Conservation (phyloP, 371 early-diverging fungal species). For the Rhizopus stolonifer region DNA sequence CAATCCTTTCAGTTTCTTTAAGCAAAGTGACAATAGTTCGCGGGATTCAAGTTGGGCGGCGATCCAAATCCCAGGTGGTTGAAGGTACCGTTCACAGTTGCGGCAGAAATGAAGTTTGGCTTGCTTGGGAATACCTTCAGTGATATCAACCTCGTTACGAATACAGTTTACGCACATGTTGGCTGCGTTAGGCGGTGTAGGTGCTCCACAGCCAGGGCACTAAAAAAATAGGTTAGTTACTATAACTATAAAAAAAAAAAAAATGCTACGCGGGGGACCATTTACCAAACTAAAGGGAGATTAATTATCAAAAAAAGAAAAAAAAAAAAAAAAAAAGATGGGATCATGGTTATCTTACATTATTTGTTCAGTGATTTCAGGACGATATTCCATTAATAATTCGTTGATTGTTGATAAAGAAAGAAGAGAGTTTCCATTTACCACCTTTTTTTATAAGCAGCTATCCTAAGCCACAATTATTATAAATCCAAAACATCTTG, state of each 20-base stretch:
- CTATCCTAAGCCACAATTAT: background rate
- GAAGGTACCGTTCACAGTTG: slow-evolving; percentile 96
- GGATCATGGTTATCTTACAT: slow-evolving; percentile 34
- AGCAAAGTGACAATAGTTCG: slow-evolving; percentile 92
- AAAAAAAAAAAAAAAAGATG: background rate
- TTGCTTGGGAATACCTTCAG: slow-evolving; percentile 97
- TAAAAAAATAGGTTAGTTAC: slow-evolving; percentile 33
- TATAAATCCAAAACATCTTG: background rate
- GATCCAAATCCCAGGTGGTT: slow-evolving; percentile 96
- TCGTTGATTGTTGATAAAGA: too few relatives aligned
- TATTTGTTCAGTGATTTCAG: slow-evolving; percentile 49
- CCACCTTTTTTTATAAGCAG: background rate
- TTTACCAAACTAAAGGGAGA: slow-evolving; percentile 48
- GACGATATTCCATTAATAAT: slow-evolving; percentile 57
- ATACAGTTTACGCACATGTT: slow-evolving; percentile 99
- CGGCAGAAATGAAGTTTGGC: slow-evolving; percentile 93
- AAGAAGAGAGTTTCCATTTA: too few relatives aligned
- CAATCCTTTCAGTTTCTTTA: slow-evolving; percentile 92
- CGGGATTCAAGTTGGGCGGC: slow-evolving; percentile 87
- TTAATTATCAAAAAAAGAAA: slow-evolving; percentile 5
- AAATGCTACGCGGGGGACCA: too few relatives aligned
- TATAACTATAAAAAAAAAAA: background rate
- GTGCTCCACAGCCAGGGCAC: slow-evolving; percentile 97
- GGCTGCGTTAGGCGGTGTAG: slow-evolving; percentile 95
- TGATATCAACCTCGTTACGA: slow-evolving; percentile 93